Conservation (phyloP, 805 yeast species). For the Candida maesae region DNA sequence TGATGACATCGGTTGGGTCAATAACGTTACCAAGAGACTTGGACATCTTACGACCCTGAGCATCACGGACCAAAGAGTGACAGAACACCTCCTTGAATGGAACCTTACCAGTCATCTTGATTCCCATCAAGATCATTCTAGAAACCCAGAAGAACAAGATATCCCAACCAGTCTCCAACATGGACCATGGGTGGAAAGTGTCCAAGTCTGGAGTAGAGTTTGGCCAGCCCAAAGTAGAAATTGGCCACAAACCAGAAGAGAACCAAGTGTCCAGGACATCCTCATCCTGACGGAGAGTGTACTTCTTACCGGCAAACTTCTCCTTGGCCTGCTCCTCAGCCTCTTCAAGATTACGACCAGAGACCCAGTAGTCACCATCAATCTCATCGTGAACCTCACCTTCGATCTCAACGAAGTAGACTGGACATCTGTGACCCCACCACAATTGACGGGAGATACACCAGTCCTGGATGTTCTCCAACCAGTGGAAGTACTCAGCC, state of each 20-base stretch:
- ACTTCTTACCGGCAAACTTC: conserved; percentile 66
- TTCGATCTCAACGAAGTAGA: conserved; percentile 79
- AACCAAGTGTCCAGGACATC: conserved; percentile 99
- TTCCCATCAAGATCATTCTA: conserved; percentile 89
- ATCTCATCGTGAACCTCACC: conserved; percentile 54
- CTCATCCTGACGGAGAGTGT: conserved; percentile 84
- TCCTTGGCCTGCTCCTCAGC: conserved; percentile 77
- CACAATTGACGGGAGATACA: conserved; percentile 92
- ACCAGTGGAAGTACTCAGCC: conserved; percentile 92
- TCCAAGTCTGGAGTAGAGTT: conserved; percentile 67
- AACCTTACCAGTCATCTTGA: conserved; percentile 83
- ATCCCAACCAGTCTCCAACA: conserved; percentile 99
- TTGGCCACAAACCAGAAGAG: conserved; percentile 97
- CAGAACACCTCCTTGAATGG: conserved; percentile 98
- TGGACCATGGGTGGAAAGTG: conserved; percentile 81
- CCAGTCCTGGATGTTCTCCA: conserved; percentile 97
- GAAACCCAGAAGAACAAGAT: conserved; percentile 98
- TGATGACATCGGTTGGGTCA: conserved; percentile 92
- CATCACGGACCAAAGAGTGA: conserved; percentile 97
- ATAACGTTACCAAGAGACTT: conserved; percentile 95
- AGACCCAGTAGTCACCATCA: conserved; percentile 81
- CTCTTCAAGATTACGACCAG: conserved; percentile 80
- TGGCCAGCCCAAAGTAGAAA: conserved; percentile 97
- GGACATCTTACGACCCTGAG: conserved; percentile 99
- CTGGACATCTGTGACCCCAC: conserved; percentile 99